Conservation (phyloP, 495 filamentous ascomycete species). For the Daldinia childiae region DNA sequence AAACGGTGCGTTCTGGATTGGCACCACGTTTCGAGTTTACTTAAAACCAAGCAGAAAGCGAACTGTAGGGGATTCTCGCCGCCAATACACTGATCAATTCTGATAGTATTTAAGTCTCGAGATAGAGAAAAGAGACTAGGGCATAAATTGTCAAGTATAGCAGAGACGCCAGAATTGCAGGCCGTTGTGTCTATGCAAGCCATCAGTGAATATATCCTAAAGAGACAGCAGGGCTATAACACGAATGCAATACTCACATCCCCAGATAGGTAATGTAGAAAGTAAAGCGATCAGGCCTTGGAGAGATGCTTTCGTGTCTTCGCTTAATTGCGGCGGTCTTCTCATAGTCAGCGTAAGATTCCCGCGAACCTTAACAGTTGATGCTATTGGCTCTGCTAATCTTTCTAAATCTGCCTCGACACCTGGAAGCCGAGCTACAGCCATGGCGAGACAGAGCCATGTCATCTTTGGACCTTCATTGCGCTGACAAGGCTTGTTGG, state of each 20-base stretch:
- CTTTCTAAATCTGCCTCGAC: slow-evolving; percentile 4
- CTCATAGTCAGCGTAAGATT: background rate
- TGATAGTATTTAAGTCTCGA: background rate
- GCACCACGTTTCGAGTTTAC: slow-evolving; percentile 14
- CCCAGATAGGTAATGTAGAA: slow-evolving; percentile 35
- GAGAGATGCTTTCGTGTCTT: slow-evolving; percentile 19
- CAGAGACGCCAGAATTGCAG: background rate
- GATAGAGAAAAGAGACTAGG: slow-evolving; percentile 6
- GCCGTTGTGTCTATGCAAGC: slow-evolving; percentile 8
- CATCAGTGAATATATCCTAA: background rate
- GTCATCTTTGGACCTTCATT: slow-evolving; percentile 21
- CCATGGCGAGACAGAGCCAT: slow-evolving; percentile 35
- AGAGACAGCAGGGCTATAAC: background rate
- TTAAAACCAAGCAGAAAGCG: slow-evolving; percentile 26
- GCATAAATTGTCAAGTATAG: slow-evolving; percentile 17
- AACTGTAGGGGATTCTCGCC: slow-evolving; percentile 23
- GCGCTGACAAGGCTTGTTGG: slow-evolving; percentile 28
- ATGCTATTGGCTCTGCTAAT: slow-evolving; percentile 6
- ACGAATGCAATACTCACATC: slow-evolving; percentile 20
- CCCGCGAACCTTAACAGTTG: slow-evolving; percentile 1
- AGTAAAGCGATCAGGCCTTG: slow-evolving; percentile 28
- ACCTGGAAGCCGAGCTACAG: slow-evolving; percentile 16
- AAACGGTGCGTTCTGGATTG: background rate
- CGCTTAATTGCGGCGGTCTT: slow-evolving; percentile 2
- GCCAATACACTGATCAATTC: slow-evolving; percentile 4